Base-by-base conservation (phyloP, 805 yeast genomes). In the Candida sithepensis region DNA sequence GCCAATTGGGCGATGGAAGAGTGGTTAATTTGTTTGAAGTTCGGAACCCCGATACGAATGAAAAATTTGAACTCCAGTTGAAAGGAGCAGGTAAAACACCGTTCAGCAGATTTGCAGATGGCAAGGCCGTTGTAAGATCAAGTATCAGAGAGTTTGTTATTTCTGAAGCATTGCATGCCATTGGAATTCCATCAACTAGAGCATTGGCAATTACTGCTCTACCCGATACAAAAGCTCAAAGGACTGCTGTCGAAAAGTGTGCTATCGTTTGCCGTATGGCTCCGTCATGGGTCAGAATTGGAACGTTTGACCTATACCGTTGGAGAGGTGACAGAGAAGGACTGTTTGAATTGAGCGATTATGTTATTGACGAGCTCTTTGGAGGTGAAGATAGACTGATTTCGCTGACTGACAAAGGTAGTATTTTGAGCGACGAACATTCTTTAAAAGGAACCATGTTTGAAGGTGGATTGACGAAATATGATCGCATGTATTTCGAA, bases 1-100 rank as follows among this genome's bases (percentile, higher is more conserved):
- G 98, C 2, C 99, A 94, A 65, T 70, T 92, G 51, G 99, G 99
- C 6, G 99, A 92, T 64, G 99, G 99, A 1, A 71, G 99, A 50
- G 97, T 89, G 2, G 77, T 84, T 6, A 88, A 86, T 58, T 68
- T 92, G 40, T 91, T 92, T 68, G 92, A 87, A 53, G 67, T 85
- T 0, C 72, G 74, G 5, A 81, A 78, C 54, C 58, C 56, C 2
- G 54, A 50, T 3, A 72, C 77, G 19, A 65, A 75, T 5, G 55
- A 59, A 22, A 63, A 66, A 32, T 83, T 74, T 57, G 92, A 84
- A 53, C 55, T 92, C 2, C 98, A 92, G 67, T 67, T 92, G 52
- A 92, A 92, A 68, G 99, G 99, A 0, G 81, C 94, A 3, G 99
- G 99, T 0, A 71, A 78, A 54, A 92, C 98, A 0, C 97, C 98